phyloP scores from a whole-genome alignment of 2,329 filamentous ascomycete genomes.

The Emergomyces pasteurianus region DNA sequence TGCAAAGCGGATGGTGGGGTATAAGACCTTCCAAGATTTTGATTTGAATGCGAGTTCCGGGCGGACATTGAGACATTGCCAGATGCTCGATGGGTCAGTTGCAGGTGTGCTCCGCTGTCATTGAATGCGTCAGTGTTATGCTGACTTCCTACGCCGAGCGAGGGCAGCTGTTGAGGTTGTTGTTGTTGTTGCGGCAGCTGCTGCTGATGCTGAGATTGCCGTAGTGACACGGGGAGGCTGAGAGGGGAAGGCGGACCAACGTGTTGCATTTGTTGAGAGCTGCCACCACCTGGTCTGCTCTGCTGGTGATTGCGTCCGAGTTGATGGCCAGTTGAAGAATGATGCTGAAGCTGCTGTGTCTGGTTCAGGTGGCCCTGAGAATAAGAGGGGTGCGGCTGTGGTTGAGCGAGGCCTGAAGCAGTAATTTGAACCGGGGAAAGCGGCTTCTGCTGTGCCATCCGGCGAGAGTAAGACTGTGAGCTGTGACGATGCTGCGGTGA shows the following conservation, averaged over 20 bases:
- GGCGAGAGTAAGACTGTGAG: constrained; percentile 20
- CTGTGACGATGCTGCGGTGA: constrained; percentile 23
- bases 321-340: background rate
- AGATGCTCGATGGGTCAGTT: constrained; percentile 12
- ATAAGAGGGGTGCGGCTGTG: constrained; percentile 4
- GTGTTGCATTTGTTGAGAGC: constrained; percentile 2
- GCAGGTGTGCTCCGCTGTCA: constrained; percentile 18
- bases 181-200: constrained; percentile 22
- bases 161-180: constrained; percentile 21
- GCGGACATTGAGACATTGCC: constrained; percentile 6
- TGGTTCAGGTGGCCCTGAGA: constrained; percentile 14
- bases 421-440: constrained; percentile 14
- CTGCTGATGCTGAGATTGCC: constrained; percentile 8
- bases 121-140: constrained; percentile 18
- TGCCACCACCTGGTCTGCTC: background rate
- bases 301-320: constrained; percentile 1
- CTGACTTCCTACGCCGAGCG: constrained; percentile 19
- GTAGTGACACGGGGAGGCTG: constrained; percentile 25
- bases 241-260: constrained; percentile 12
- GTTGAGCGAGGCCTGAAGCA: background rate
- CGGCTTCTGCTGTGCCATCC: constrained; percentile 16
- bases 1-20: constrained; percentile 27
- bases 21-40: constrained; percentile 24
- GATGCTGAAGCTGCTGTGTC: background rate
- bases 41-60: background rate